phyloP scores from a whole-genome alignment of 768 basidiomycete species.

The Pulveroboletus sp. region DNA sequence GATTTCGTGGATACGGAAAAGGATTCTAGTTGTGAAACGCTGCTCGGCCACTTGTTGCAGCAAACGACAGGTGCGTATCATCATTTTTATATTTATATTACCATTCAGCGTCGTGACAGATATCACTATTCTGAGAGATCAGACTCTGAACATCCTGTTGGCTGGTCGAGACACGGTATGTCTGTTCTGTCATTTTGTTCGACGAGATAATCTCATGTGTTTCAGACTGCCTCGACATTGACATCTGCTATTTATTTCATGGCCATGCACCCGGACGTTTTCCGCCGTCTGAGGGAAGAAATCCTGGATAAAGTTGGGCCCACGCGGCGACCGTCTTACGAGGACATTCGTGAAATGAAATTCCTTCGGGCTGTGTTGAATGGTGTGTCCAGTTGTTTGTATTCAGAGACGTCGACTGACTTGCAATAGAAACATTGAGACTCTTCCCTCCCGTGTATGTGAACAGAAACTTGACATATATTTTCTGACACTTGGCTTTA shows the following conservation, averaged over 20 bases:
- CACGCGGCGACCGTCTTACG: constrained; percentile 35
- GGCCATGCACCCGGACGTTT: constrained; percentile 41
- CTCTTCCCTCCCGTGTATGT: constrained; percentile 34
- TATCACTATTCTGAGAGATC: constrained; percentile 36
- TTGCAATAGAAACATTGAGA: constrained; percentile 28
- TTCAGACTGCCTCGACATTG: constrained; percentile 41
- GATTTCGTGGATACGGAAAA: constrained; percentile 1
- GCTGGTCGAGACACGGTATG: constrained; percentile 44
- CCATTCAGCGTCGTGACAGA: constrained; percentile 13
- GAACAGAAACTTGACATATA: not conserved
- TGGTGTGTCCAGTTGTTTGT: constrained; percentile 23
- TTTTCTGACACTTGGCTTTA: not conserved
- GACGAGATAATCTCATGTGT: not conserved
- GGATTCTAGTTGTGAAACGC: constrained; percentile 32
- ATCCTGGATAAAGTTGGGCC: constrained; percentile 37
- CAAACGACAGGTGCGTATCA: constrained; percentile 33
- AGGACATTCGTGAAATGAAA: constrained; percentile 42
- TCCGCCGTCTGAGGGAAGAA: constrained; percentile 39
- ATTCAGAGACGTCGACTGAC: not conserved
- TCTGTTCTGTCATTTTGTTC: not conserved
- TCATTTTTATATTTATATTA: not conserved
- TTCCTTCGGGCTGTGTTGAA: constrained; percentile 43
- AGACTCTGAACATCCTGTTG: constrained; percentile 41
- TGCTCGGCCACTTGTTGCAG: constrained; percentile 40
- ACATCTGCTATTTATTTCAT: constrained; percentile 46